Conservation (phyloP, 371 early-diverging fungal genomes). For the Lichtheimia corymbifera region DNA sequence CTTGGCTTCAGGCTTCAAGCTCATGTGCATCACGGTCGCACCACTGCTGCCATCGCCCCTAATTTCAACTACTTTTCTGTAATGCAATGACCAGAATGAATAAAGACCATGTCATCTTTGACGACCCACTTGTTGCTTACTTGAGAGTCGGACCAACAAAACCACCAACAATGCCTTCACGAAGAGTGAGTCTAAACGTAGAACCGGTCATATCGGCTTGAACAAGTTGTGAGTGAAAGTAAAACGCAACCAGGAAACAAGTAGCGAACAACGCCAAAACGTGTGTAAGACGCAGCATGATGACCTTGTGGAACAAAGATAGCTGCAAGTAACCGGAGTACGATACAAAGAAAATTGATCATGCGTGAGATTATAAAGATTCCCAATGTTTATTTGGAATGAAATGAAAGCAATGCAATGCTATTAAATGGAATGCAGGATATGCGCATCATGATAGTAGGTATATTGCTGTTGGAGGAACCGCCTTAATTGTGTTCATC, state of each 20-base stretch:
- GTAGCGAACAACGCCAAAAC: neutral
- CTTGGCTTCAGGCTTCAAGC: constrained; percentile 32
- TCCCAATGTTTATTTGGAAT: no score
- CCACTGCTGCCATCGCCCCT: constrained; percentile 29
- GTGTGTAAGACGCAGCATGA: no score
- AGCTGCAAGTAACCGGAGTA: neutral
- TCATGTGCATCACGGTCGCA: constrained; percentile 33
- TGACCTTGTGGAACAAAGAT: no score
- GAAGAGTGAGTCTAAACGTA: constrained; percentile 26
- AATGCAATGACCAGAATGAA: neutral
- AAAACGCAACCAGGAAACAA: neutral
- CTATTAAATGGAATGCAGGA: no score
- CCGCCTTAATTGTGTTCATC: no score
- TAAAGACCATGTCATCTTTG: neutral
- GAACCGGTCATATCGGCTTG: constrained; percentile 13
- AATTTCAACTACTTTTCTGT: constrained; percentile 42
- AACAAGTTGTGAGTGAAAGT: neutral
- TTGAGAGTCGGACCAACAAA: constrained; percentile 39
- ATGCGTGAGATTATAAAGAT: no score
- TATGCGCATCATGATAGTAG: no score
- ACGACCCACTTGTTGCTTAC: constrained; percentile 22
- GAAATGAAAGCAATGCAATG: no score
- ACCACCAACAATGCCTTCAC: constrained; percentile 49
- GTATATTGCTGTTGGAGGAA: no score
- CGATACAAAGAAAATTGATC: no score